Conservation (phyloP, 1,284 basidiomycete species). For the Leccinum angustisporum region DNA sequence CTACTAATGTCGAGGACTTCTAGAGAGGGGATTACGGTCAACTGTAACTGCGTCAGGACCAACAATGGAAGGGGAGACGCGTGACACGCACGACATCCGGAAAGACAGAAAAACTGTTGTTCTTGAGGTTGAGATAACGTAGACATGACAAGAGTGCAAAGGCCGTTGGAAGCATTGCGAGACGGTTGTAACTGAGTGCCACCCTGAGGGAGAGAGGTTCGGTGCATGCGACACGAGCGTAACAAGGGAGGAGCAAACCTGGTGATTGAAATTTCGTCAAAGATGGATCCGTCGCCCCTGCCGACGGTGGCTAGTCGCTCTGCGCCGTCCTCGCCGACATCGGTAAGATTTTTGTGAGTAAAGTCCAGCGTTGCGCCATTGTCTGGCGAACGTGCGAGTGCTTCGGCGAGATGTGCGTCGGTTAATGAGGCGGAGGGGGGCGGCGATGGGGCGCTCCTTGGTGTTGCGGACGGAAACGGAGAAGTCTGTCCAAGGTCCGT, state of each 20-base stretch:
- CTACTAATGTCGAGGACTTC: slow-evolving; percentile 95
- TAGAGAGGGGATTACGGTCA: slow-evolving; percentile 82
- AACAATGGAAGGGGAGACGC: neutral
- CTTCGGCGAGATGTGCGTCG: slow-evolving; percentile 61
- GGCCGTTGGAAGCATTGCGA: slow-evolving; percentile 77
- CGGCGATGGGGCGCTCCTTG: slow-evolving; percentile 28
- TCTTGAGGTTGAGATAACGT: slow-evolving; percentile 91
- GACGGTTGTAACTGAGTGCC: slow-evolving; percentile 83
- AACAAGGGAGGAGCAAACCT: slow-evolving; percentile 50
- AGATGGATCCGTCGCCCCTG: slow-evolving; percentile 44
- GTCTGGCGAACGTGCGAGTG: slow-evolving; percentile 69
- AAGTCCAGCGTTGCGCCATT: slow-evolving; percentile 81
- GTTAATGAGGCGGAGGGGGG: slow-evolving; percentile 47
- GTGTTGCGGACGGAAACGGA: slow-evolving; percentile 24
- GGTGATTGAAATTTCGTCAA: slow-evolving; percentile 60
- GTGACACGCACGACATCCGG: slow-evolving; percentile 76
- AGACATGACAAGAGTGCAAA: slow-evolving; percentile 79
- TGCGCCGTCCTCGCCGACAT: slow-evolving; percentile 72
- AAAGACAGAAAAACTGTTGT: slow-evolving; percentile 82
- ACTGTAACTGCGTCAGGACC: slow-evolving; percentile 45
- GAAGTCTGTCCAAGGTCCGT: slow-evolving; percentile 31
- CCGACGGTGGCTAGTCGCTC: slow-evolving; percentile 70
- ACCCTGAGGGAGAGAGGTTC: slow-evolving; percentile 50
- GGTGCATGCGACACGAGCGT: slow-evolving; percentile 8
- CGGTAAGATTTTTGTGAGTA: slow-evolving; percentile 72